A percentile compares a stretch with the other conserved stretches of the same genome.
Evolutionary conservation across 768 basidiomycete species (phyloP).

Genomic region (Mycena sanguinolenta): DNA sequence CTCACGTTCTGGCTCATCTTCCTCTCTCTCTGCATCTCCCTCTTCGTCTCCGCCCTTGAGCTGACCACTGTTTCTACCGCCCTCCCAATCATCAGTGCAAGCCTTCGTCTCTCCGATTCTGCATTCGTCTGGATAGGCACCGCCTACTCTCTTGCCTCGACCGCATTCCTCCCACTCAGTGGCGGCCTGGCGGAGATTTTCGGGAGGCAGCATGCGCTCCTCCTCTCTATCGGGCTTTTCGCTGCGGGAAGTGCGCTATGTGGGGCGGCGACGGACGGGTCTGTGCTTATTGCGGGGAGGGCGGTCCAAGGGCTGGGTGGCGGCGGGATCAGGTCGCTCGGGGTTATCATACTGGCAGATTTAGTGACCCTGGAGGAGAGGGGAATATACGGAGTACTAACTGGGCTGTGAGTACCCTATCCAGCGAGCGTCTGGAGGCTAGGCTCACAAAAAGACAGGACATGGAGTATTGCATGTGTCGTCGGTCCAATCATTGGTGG

Average conservation of each 20-base stretch:
- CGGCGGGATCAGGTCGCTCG: slow-evolving; percentile 32
- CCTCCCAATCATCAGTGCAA: slow-evolving; percentile 43
- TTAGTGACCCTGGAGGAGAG: slow-evolving; percentile 50
- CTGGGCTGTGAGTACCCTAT: slow-evolving; percentile 43
- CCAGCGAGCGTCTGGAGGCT: too few species aligned
- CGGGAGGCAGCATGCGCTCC: slow-evolving; percentile 46
- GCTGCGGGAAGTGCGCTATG: slow-evolving; percentile 49
- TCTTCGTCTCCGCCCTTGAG: slow-evolving; percentile 32
- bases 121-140: slow-evolving; percentile 56
- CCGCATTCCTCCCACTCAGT: slow-evolving; percentile 54
- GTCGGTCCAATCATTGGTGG: slow-evolving; percentile 53
- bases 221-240: slow-evolving; percentile 40
- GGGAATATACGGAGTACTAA: slow-evolving; percentile 46
- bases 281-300: slow-evolving; percentile 43
- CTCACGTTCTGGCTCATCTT: slow-evolving; percentile 34
- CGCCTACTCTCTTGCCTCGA: slow-evolving; percentile 54
- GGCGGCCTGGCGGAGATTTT: slow-evolving; percentile 48
- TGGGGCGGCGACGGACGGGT: slow-evolving; percentile 48
- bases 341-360: slow-evolving; percentile 49
- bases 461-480: slow-evolving; percentile 49
- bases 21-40: slow-evolving; percentile 25
- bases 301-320: slow-evolving; percentile 28
- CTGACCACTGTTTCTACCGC: slow-evolving; percentile 41
- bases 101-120: slow-evolving; percentile 37
- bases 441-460: slow-evolving; percentile 32